Base-by-base conservation (phyloP, 495 filamentous ascomycete species). In the Penicillium fimorum region DNA sequence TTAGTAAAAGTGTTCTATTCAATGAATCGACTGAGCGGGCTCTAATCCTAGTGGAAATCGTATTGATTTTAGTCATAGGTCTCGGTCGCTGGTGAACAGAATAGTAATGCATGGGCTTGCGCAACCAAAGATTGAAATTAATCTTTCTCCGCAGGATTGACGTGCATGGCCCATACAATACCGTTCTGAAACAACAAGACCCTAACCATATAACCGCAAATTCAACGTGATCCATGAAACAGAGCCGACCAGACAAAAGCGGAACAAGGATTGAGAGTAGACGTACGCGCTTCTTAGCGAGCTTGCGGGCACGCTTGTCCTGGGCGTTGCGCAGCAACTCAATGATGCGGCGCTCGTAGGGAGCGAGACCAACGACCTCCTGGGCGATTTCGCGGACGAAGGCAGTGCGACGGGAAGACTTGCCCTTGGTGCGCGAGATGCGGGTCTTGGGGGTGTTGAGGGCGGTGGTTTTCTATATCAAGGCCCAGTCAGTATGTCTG, bases 241-340 rank as follows among this genome's bases (percentile, higher is more conserved):
- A 37, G 17, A 38, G 24, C 18, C 29, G n/a, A 27, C 12, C 22
- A 48, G 24, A 40, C 15, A 22, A 44, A 15, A 53, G 3, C 22
- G 20, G 12, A 11, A 33, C 6, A n/a, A 20, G 27, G 30, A n/a
- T 10, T 17, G 12, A 32, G 22, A 38, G 35, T 53, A 57, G 47
- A 84, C 81, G 60, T 84, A 90, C 90, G 79, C 94, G 84, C 88
- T 96, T 97, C 93, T 98, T 98, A 63, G 94, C 94, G 70, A 96
- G 88, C 86, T 97, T 97, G 62, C 94, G 83, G 60, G 94, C 94
- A 79, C 94, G 90, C 89, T 98, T 98, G 79, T 98, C 94, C 82
- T 96, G 96, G 82, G 87, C 86, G 85, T 97, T 98, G 66, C 94
- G 90, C 75, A 98, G 86, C 63, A 98, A 83, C 85, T 98, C 94